phyloP scores from a whole-genome alignment of 179 eudicot species.

The Sideroxylon spinosum region DNA sequence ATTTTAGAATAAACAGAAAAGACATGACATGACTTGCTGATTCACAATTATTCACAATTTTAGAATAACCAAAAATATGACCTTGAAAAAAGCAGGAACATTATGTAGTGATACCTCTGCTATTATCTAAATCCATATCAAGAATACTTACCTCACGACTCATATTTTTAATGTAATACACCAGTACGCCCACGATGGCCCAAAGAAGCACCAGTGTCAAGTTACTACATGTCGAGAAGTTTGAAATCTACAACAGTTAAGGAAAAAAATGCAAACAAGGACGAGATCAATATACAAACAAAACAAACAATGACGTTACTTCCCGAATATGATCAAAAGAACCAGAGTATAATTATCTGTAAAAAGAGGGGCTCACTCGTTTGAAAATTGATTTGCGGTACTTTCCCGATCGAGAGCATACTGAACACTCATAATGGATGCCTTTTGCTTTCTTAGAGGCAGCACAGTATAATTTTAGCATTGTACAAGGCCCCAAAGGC shows the following conservation, averaged over 20 bases:
- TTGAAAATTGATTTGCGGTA: constrained; percentile 66
- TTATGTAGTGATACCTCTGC: not conserved
- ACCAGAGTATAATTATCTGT: not conserved
- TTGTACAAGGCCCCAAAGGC: constrained; percentile 86
- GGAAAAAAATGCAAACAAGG: constrained; percentile 1
- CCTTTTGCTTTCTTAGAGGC: constrained; percentile 56
- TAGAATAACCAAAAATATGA: not conserved
- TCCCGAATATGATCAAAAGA: not conserved
- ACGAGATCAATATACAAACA: not conserved
- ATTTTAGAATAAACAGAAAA: not conserved
- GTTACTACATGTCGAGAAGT: constrained; percentile 72
- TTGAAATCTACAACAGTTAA: constrained; percentile 48
- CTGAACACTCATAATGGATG: constrained; percentile 70
- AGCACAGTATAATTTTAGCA: constrained; percentile 62
- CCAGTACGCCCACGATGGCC: constrained; percentile 70
- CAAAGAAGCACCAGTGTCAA: constrained; percentile 77
- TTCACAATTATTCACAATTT: not conserved
- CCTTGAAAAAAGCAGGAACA: not conserved
- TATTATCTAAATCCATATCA: not conserved
- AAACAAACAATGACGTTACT: not conserved
- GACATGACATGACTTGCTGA: not conserved
- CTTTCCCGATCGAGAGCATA: constrained; percentile 77
- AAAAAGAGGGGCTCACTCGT: constrained; percentile 39
- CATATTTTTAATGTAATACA: constrained; percentile 68
- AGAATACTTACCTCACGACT: constrained; percentile 58